phyloP scores from a whole-genome alignment of 495 filamentous ascomycete genomes.

The Hyaloscypha variabilis region DNA sequence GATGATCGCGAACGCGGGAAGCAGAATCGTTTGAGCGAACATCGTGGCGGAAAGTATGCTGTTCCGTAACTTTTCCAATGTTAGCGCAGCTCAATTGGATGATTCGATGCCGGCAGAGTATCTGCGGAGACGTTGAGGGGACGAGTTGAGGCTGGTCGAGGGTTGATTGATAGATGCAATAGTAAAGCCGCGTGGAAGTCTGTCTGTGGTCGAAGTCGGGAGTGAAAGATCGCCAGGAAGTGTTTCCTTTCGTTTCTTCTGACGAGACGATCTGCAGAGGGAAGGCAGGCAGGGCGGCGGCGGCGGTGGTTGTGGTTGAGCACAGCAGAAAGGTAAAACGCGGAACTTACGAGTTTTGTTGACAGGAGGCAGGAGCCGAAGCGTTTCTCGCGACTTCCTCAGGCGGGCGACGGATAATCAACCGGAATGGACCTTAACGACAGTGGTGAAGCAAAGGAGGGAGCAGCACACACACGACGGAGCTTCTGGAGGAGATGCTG shows the following conservation, averaged over 20 bases:
- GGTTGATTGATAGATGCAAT: conserved; percentile 6
- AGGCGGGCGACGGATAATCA: neutral
- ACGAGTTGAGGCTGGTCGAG: conserved; percentile 2
- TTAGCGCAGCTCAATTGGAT: conserved; percentile 30
- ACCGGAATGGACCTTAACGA: conserved; percentile 30
- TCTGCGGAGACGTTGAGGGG: conserved; percentile 3
- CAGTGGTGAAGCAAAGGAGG: conserved; percentile 29
- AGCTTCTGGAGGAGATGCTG: conserved; percentile 19
- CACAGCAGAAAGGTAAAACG: conserved; percentile 16
- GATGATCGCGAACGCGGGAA: conserved; percentile 72
- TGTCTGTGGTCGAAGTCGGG: neutral
- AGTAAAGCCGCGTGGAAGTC: conserved; percentile 9
- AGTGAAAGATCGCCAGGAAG: neutral
- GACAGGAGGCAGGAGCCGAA: neutral
- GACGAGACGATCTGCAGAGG: neutral
- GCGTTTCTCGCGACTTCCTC: neutral
- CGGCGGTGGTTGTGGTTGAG: neutral
- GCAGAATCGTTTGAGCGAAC: conserved; percentile 72
- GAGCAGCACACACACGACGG: conserved; percentile 9
- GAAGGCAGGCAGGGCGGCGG: conserved; percentile 1
- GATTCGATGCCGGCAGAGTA: conserved; percentile 14
- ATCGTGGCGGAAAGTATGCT: conserved; percentile 55
- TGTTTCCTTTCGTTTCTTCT: neutral
- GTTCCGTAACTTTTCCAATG: conserved; percentile 19
- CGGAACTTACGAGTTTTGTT: conserved; percentile 23